Evolutionary conservation across 2,329 filamentous ascomycete species (phyloP).

Genomic region (Fusarium bulbicola): DNA sequence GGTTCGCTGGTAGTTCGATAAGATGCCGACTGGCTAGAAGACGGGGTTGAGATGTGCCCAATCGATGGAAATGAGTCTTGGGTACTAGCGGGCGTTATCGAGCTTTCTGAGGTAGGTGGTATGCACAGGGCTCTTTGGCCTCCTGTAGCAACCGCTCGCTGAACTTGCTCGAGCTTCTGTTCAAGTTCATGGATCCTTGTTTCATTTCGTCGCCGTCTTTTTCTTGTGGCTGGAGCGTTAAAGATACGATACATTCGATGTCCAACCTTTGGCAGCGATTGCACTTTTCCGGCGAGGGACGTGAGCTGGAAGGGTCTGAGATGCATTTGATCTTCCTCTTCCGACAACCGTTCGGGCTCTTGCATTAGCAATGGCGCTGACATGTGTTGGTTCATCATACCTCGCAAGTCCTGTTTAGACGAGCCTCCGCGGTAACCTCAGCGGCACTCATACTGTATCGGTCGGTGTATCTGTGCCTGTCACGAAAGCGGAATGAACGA

Average conservation of each 20-base stretch:
- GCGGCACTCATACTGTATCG: not conserved
- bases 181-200: not conserved
- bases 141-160: no score
- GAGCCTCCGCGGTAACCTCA: not conserved
- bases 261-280: not conserved
- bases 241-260: not conserved
- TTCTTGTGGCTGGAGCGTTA: not conserved
- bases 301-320: not conserved
- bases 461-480: not conserved
- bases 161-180: not conserved
- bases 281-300: not conserved
- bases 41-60: no score
- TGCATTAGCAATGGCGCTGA: not conserved
- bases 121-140: no score
- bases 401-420: not conserved
- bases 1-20: not conserved
- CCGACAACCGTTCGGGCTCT: not conserved
- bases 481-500: not conserved
- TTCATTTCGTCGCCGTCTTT: not conserved
- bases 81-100: no score
- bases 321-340: not conserved
- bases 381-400: not conserved
- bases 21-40: no score
- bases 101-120: no score
- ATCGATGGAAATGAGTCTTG: no score